These are phyloP conservation scores for Fragaria nilgerrensis DNA, from an alignment of 306 rosid species.

Conservation along the genomic window DNA sequence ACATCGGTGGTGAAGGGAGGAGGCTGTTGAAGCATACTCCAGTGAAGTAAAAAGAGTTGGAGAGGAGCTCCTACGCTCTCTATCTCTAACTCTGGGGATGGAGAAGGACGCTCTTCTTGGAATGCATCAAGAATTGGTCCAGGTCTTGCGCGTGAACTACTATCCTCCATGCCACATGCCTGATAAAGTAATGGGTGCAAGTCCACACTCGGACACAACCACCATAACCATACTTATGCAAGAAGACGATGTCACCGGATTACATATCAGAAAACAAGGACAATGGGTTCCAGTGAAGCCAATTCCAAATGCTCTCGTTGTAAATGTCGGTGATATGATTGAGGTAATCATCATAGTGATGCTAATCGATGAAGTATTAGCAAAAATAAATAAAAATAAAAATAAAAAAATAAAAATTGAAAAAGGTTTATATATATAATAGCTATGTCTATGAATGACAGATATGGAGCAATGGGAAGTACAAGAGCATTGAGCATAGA, in stretches of 20 bases:
- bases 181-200: background rate
- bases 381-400: too few species aligned
- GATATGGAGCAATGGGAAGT: background rate
- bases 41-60: constrained; percentile 32
- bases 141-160: constrained; percentile 5
- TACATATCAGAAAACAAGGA: background rate
- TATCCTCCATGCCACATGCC: background rate
- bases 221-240: background rate
- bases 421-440: too few species aligned
- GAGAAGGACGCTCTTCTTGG: constrained; percentile 30
- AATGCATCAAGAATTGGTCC: constrained; percentile 36
- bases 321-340: background rate
- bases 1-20: constrained; percentile 23
- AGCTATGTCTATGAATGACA: background rate
- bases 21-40: constrained; percentile 33
- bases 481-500: background rate
- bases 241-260: background rate
- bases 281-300: background rate
- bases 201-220: background rate
- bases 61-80: constrained; percentile 26
- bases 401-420: too few species aligned
- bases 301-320: background rate
- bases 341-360: background rate
- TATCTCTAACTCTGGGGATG: constrained; percentile 34
- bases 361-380: too few species aligned